These are phyloP conservation scores for Gautieria morchelliformis DNA, from an alignment of 768 basidiomycete genomes.

Conservation along the genomic window DNA sequence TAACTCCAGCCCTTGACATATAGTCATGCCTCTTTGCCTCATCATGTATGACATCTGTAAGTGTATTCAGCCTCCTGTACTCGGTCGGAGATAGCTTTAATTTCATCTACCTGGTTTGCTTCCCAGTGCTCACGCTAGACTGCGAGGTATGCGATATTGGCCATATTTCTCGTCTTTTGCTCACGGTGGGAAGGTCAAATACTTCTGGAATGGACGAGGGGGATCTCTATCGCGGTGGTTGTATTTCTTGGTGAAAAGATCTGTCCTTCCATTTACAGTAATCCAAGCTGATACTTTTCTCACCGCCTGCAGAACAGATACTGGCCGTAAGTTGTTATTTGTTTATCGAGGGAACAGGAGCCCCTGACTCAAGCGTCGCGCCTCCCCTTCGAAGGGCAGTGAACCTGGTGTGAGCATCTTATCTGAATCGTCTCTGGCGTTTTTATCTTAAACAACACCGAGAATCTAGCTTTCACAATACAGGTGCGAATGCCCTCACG, in stretches of 20 bases:
- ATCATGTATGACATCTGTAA: background rate
- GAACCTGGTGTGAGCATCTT: background rate
- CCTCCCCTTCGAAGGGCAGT: background rate
- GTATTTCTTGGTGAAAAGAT: background rate
- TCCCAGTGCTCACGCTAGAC: background rate
- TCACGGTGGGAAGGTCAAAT: background rate
- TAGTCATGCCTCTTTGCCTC: constrained; percentile 1
- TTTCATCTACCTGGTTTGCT: background rate
- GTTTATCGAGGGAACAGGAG: background rate
- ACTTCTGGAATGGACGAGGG: background rate
- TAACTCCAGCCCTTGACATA: background rate
- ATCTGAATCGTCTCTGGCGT: background rate
- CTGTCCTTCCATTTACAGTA: background rate
- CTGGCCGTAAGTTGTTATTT: background rate
- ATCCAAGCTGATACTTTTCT: too few species aligned
- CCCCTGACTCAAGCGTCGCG: background rate
- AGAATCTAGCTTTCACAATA: background rate
- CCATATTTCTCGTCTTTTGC: too few species aligned
- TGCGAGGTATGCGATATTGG: background rate
- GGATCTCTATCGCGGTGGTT: background rate
- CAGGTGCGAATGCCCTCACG: background rate
- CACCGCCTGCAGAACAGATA: background rate
- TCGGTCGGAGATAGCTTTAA: background rate
- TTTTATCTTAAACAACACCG: too few species aligned
- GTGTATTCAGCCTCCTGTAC: background rate